A percentile compares a stretch with the other conserved stretches of the same genome.
These are phyloP conservation scores for Myochromella boudieri DNA, from an alignment of 768 basidiomycete genomes.

Conservation along the genomic window DNA sequence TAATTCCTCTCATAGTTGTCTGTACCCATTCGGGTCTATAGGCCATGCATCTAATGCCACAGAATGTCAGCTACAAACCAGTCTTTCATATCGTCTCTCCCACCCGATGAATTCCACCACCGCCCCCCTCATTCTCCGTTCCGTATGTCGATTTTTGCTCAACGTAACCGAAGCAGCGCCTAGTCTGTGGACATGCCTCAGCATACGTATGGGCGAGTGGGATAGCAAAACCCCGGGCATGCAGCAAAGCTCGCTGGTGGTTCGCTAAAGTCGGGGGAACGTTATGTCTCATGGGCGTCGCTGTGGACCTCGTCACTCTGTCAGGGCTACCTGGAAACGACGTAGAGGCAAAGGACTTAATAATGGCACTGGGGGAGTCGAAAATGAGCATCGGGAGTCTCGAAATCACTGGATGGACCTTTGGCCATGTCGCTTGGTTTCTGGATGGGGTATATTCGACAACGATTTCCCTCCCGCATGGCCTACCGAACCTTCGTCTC, in stretches of 20 bases:
- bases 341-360: not conserved
- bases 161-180: conserved; percentile 28
- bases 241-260: conserved; percentile 29
- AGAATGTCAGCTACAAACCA: not conserved
- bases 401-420: no score
- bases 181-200: conserved; percentile 30
- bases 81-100: conserved; percentile 19
- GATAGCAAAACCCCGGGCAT: conserved; percentile 21
- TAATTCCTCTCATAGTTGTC: no score
- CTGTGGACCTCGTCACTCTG: conserved; percentile 10
- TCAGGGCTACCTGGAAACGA: not conserved
- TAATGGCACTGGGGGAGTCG: no score
- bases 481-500: no score
- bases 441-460: no score
- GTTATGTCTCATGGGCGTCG: conserved; percentile 23
- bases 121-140: conserved; percentile 30
- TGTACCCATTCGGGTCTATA: no score
- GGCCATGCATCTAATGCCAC: no score
- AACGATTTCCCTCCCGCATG: no score
- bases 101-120: conserved; percentile 32
- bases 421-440: no score
- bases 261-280: conserved; percentile 26
- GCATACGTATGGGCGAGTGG: no score
- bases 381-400: no score
- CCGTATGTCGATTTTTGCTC: conserved; percentile 30